phyloP scores from a whole-genome alignment of 371 early-diverging fungal genomes.

The Mycotypha africana region DNA sequence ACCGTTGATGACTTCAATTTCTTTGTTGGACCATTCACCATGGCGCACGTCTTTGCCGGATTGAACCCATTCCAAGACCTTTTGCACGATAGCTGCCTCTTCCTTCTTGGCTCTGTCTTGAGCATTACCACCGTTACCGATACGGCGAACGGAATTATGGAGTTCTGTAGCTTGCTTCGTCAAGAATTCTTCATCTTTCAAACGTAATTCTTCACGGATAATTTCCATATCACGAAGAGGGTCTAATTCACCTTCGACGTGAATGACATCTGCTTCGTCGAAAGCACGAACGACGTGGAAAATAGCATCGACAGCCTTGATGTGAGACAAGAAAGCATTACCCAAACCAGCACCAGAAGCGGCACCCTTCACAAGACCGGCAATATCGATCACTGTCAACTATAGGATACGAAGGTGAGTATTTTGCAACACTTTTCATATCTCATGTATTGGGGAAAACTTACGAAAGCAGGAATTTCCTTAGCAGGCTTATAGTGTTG shows the following conservation, averaged over 20 bases:
- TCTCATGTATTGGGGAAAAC: background rate
- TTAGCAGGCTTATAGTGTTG: conserved; percentile 65
- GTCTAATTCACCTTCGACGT: conserved; percentile 95
- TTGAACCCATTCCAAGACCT: conserved; percentile 71
- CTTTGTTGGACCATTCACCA: conserved; percentile 87
- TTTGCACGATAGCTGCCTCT: conserved; percentile 71
- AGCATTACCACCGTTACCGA: conserved; percentile 75
- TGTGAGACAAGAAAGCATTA: conserved; percentile 97
- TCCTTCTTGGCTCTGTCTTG: conserved; percentile 90
- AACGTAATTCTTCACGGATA: conserved; percentile 93
- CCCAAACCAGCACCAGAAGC: conserved; percentile 92
- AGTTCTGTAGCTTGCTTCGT: conserved; percentile 62
- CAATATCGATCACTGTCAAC: conserved; percentile 98
- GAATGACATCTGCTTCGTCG: conserved; percentile 85
- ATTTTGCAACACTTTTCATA: background rate
- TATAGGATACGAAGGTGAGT: conserved; percentile 19
- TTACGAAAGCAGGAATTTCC: conserved; percentile 66
- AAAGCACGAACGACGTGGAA: conserved; percentile 96
- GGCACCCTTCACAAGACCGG: conserved; percentile 97
- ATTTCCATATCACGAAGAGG: conserved; percentile 95
- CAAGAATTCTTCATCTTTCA: conserved; percentile 93
- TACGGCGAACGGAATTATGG: conserved; percentile 50
- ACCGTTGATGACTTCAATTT: conserved; percentile 89
- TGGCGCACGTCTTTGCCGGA: conserved; percentile 82
- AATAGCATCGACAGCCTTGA: conserved; percentile 97